phyloP scores from a whole-genome alignment of 495 filamentous ascomycete species.

The Penicillium atrosanguineum region DNA sequence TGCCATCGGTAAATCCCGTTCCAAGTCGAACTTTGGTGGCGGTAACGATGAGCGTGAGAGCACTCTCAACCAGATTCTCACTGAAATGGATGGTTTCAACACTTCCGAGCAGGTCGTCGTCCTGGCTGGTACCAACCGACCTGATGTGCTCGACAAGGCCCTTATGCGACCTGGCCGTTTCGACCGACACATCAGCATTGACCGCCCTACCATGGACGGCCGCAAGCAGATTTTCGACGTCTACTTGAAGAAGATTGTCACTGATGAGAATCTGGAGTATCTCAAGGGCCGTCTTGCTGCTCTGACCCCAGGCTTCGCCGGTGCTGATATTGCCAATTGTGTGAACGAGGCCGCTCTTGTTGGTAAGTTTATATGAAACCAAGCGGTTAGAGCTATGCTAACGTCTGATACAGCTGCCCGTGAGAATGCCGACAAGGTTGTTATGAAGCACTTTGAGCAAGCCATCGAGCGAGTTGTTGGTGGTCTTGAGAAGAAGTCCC shows the following conservation, averaged over 20 bases:
- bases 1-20: constrained; percentile 88
- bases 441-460: constrained; percentile 90
- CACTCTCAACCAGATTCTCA: constrained; percentile 96
- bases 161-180: constrained; percentile 96
- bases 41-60: constrained; percentile 97
- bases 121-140: constrained; percentile 93
- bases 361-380: constrained; percentile 57
- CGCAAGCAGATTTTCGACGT: constrained; percentile 95
- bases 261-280: constrained; percentile 81
- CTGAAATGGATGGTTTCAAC: constrained; percentile 99
- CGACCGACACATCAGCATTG: constrained; percentile 91
- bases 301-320: constrained; percentile 91
- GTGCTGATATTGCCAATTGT: constrained; percentile 97
- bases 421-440: constrained; percentile 67
- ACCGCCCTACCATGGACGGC: constrained; percentile 93
- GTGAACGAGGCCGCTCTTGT: constrained; percentile 97
- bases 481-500: constrained; percentile 92
- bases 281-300: constrained; percentile 84
- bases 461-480: constrained; percentile 97
- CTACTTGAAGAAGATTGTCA: constrained; percentile 89
- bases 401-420: constrained; percentile 68
- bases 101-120: constrained; percentile 96
- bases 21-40: constrained; percentile 72
- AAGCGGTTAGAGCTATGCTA: constrained; percentile 17
- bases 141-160: constrained; percentile 91